Base-by-base conservation (phyloP, 2,329 filamentous ascomycete species). In the Cladosporium sp. region DNA sequence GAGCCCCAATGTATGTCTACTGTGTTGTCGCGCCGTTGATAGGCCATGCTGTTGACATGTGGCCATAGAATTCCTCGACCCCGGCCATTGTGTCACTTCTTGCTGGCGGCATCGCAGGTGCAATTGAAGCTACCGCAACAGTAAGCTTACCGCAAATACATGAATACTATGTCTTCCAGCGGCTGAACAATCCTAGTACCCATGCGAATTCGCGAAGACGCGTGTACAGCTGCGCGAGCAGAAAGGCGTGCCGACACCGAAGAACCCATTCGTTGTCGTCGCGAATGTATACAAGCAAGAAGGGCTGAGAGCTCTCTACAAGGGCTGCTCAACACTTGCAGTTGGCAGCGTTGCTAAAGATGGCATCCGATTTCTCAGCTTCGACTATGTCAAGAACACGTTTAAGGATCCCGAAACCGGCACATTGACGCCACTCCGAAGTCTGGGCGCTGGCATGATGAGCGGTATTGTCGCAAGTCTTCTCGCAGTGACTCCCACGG, bases 151-250 rank as follows among this genome's bases (percentile, higher is more conserved):
- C 14, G 34, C 4, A 30, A 28, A 30, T 4, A 30, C 24, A 24
- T 34, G 18, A 34, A 55, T 55, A 14, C n/a, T 54, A 14, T 21
- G 21, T 34, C 32, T 12, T 57, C 7, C 14, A 32, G 24, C 24
- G 34, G 5, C 28, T 58, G 41, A 65, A 12, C 24, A 12, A 14
- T 34, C 38, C 12, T 59, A 76, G 74, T 89, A 89, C 74, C 88
- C 88, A 0, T 86, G 90, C 71, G 88, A 90, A 72, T 90, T 89
- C 70, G 87, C 87, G 64, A 90, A 90, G 76, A 90, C 88, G 0
- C 80, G 86, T 64, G 82, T 87, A 3, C 87, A 90, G 69, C 78
- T 88, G n/a, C 79, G 79, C 34, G 75, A 78, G 49, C 77, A 82
- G 65, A 78, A 78, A 67, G 77, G 80, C 18, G 73, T 77, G 44